phyloP scores from a whole-genome alignment of 805 yeast genomes.

The Candida hungchunana region DNA sequence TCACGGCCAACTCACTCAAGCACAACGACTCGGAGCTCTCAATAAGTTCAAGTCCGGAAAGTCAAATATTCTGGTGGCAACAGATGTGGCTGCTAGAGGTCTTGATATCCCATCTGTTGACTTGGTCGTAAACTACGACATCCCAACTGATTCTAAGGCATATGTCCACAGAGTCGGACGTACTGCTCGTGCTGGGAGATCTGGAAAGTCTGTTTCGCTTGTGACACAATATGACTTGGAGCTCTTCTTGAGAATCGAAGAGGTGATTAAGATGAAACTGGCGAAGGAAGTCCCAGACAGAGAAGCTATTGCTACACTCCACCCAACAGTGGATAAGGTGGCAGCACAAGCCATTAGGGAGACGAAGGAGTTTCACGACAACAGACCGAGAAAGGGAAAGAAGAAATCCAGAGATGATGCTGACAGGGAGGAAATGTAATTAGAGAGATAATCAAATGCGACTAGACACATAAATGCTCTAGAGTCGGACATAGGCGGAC shows the following conservation, averaged over 20 bases:
- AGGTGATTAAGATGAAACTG: conserved; percentile 75
- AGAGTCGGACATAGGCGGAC: too few species aligned
- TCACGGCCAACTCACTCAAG: conserved; percentile 87
- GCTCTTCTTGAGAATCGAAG: conserved; percentile 81
- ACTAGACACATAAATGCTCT: too few species aligned
- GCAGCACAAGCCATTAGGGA: conserved; percentile 76
- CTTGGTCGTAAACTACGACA: conserved; percentile 71
- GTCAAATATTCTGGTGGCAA: conserved; percentile 67
- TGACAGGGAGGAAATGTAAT: conserved; percentile 27
- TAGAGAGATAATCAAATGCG: too few species aligned
- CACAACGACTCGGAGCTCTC: conserved; percentile 78
- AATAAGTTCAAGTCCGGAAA: conserved; percentile 75
- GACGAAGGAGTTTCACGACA: conserved; percentile 29
- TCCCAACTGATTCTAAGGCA: conserved; percentile 81
- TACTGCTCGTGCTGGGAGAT: conserved; percentile 91
- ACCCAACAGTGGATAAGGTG: conserved; percentile 88
- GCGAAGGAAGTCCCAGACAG: conserved; percentile 80
- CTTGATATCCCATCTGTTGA: conserved; percentile 80
- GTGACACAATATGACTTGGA: conserved; percentile 96
- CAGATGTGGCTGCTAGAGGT: conserved; percentile 89
- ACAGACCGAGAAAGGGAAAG: conserved; percentile 17
- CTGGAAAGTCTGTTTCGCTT: conserved; percentile 81
- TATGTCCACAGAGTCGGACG: conserved; percentile 90
- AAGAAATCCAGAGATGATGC: conserved; percentile 20
- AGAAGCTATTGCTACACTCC: conserved; percentile 70